These are phyloP conservation scores for Yamadazyma phyllophila DNA, from an alignment of 805 yeast genomes.

Conservation along the genomic window DNA sequence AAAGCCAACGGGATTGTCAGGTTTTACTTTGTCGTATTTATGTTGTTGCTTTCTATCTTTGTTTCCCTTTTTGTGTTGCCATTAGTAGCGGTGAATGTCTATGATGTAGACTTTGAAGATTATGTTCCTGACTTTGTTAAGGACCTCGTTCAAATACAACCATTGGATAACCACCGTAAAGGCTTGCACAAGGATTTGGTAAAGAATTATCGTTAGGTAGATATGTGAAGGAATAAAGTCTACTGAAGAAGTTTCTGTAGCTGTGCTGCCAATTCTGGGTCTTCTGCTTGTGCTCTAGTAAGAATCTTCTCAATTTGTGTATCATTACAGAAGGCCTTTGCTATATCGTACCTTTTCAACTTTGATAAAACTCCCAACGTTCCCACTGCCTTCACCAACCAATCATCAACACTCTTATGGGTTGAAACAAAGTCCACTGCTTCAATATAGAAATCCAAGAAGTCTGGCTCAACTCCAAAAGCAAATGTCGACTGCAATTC, in stretches of 20 bases:
- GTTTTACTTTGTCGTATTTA: conserved; percentile 34
- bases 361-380: conserved; percentile 26
- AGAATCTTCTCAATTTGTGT: conserved; percentile 12
- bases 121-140: conserved; percentile 38
- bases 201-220: conserved; percentile 6
- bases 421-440: conserved; percentile 28
- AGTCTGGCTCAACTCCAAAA: conserved; percentile 49
- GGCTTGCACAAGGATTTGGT: conserved; percentile 31
- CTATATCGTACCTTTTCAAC: conserved; percentile 27
- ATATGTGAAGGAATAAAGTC: neutral
- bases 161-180: conserved; percentile 22
- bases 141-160: conserved; percentile 44
- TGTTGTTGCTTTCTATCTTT: conserved; percentile 23
- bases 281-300: neutral
- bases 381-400: conserved; percentile 18
- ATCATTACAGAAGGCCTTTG: conserved; percentile 32
- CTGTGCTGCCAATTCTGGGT: neutral
- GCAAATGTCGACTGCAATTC: conserved; percentile 32
- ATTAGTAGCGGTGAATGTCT: conserved; percentile 27
- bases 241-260: neutral
- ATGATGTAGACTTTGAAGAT: conserved; percentile 38
- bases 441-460: conserved; percentile 46
- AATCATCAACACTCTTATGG: conserved; percentile 10
- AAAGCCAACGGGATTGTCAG: conserved; percentile 34
- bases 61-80: conserved; percentile 41